Evolutionary conservation across 768 basidiomycete genomes (phyloP), one percentile per base, ranked within the genome.

Genomic region (Aureoboletus auriporus): DNA sequence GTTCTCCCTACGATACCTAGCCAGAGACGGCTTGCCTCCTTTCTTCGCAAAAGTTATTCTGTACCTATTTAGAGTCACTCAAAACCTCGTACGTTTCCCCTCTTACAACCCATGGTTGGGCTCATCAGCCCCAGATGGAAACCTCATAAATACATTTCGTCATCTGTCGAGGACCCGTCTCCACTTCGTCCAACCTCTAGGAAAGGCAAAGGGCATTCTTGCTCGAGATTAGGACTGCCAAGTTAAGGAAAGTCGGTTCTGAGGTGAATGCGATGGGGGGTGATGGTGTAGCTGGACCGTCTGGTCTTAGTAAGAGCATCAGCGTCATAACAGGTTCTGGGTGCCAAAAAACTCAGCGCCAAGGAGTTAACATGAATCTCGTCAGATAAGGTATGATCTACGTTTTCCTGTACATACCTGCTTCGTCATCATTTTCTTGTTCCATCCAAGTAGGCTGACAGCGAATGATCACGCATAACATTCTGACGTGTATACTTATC

Each of bases 1-100:
- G 87, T 99, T 42, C 69, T 98, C 9, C 86, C 86, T 40, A 93
- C 95, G 11, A 93, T 98, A 57, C 88, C 90, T 31, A 89, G 86
- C 52, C 77, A 93, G 59, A 78, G 89, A 64, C 94, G 93, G 64
- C 79, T 99, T 11, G 93, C 90, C 0, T 93, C 93, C 5, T 93
- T 93, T 58, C 74, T 90, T 98, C 30, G 95, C 96, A 2, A 83
- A 92, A 63, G 96, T 94, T 7, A 93, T 96, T n/a, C n/a, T n/a
- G n/a, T n/a, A n/a, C n/a, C n/a, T 99, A 97, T 64, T 89, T 86
- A 0, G 90, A 97, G 55, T 77, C 92, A 29, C 63, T 97, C 51
- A 82, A 80, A 63, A 81, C 92, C 23, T 83, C 86, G 93, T 91
- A 62, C 45, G 80, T 29, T 62, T 39, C n/a, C 16, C 20, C 31